A percentile compares a stretch with the other conserved stretches of the same genome.
phyloP scores from a whole-genome alignment of 139 green algal species.

The Micractinium sp. region DNA sequence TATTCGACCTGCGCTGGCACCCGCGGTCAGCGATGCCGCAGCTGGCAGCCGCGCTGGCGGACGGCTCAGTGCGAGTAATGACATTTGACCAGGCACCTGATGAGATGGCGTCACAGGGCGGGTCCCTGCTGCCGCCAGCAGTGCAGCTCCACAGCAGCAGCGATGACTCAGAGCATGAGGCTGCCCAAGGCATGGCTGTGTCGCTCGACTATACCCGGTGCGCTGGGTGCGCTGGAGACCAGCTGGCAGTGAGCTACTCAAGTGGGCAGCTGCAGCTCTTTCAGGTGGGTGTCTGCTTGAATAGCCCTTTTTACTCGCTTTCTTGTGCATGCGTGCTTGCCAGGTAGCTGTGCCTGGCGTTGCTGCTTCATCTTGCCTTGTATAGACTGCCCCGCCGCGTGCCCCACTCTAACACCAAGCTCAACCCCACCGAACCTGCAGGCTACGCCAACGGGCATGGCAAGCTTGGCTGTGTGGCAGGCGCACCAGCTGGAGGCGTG shows the following conservation, averaged over 20 bases:
- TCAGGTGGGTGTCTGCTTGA: slow-evolving; percentile 23
- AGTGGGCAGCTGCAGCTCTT: slow-evolving; percentile 26
- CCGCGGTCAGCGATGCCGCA: slow-evolving; percentile 6
- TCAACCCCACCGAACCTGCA: not conserved
- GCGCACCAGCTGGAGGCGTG: slow-evolving; percentile 73
- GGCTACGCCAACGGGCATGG: slow-evolving; percentile 17
- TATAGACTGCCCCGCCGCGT: too few relatives aligned
- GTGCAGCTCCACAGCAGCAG: not conserved
- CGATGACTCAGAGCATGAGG: not conserved
- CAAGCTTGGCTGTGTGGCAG: slow-evolving; percentile 47
- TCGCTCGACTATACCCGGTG: slow-evolving; percentile 19
- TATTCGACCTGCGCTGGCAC: slow-evolving; percentile 49
- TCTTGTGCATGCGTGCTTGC: too few relatives aligned
- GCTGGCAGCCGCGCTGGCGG: slow-evolving; percentile 34
- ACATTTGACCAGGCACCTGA: not conserved
- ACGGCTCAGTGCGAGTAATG: slow-evolving; percentile 37
- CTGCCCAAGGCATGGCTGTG: slow-evolving; percentile 22
- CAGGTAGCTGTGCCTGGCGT: too few relatives aligned
- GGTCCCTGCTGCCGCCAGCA: not conserved
- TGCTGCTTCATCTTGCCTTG: too few relatives aligned
- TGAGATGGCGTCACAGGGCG: not conserved
- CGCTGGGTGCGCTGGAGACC: not conserved
- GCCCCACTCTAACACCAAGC: not conserved
- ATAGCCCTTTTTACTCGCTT: too few relatives aligned
- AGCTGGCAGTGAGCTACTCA: slow-evolving; percentile 25